Base-by-base conservation (phyloP, 1,284 basidiomycete species). In the Leccinum pachyderme region DNA sequence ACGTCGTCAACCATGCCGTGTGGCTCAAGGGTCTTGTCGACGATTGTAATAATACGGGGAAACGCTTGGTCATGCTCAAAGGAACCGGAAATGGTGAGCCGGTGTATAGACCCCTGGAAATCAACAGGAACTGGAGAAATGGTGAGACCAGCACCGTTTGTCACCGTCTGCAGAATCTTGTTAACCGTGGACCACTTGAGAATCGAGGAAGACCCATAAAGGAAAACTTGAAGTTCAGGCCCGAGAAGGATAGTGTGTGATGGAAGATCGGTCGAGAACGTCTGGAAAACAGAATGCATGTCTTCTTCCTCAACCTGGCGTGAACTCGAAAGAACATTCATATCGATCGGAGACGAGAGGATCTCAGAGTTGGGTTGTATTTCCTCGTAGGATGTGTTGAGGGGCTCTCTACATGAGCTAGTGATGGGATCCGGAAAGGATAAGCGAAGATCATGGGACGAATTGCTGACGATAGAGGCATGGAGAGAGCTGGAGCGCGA, bases 391-490 rank as follows among this genome's bases (percentile, higher is more conserved):
- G 69, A 63, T 24, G 71, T 65, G 55, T 49, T 63, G 31, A 60
- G 59, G 8, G 50, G 59, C 15, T 69, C 68, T 68, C 81, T 78
- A 61, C 75, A 77, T 53, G 82, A 84, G 68, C 83, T 86, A 56
- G 81, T 83, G 65, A 90, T 78, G 57, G 87, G 87, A 72, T 89
- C 87, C 46, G 87, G 87, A 73, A 89, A 89, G 33, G 87, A 90
- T 53, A 89, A 71, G 61, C 85, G 81, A 59, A 90, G 79, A 72
- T 89, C 87, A 67, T 82, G 84, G 46, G 83, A 73, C 24, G 83
- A 81, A 53, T 65, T 78, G 56, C 84, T 84, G 49, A 78, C 69
- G 57, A 82, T 79, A 47, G 81, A 78, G 28, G 74, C 70, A 60
- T 77, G 77, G 58, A 81, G 68, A 32, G 80, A 81, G 63, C 80